Evolutionary conservation across 1,284 basidiomycete species (phyloP), one percentile per base, ranked within the genome.

Genomic region (Xerocomus amazonicus): DNA sequence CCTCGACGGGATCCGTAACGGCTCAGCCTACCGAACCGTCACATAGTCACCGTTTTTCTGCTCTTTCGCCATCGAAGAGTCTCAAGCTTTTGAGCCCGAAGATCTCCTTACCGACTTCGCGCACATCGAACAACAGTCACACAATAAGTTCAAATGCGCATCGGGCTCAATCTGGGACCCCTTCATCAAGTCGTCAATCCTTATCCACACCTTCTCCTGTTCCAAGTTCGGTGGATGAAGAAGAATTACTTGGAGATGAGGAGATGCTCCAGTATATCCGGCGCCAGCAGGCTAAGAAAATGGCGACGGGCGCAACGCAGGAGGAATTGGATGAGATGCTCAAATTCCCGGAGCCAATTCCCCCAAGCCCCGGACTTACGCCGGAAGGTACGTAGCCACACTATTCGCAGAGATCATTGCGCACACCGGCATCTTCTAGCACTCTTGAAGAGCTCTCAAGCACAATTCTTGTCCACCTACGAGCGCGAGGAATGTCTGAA

Each of bases 191-290:
- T 58, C 76, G 84, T 26, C 86, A 87, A 56, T 88, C 87, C 9
- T 65, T 88, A 26, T 88, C 85, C 6, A 90, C 89, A 3, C 87
- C 88, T n/a, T 91, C 89, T 9, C 88, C 88, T 4, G 79, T 77
- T 6, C 85, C 80, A 19, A 84, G 79, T 56, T 72, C 78, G 2
- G 74, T 87, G 0, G 92, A 95, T 56, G 96, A 99, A 55, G 97
- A 99, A 57, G 94, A 98, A 69, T 53, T 87, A 2, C 70, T 87
- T 12, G 97, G 91, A 17, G 97, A 99, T 63, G 92, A 94, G 55
- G 97, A 99, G 73, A 99, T 99, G 96, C 74, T 90, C 61, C 86
- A 90, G 53, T 99, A 97, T 68, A 92, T 98, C 53, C 81, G 83
- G 57, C 81, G 94, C 29, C 90, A 97, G 59, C 89, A 94, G 57